Evolutionary conservation across 192 early-diverging fungal genomes (phyloP).

Genomic region (Phlyctochytrium arcticum): DNA sequence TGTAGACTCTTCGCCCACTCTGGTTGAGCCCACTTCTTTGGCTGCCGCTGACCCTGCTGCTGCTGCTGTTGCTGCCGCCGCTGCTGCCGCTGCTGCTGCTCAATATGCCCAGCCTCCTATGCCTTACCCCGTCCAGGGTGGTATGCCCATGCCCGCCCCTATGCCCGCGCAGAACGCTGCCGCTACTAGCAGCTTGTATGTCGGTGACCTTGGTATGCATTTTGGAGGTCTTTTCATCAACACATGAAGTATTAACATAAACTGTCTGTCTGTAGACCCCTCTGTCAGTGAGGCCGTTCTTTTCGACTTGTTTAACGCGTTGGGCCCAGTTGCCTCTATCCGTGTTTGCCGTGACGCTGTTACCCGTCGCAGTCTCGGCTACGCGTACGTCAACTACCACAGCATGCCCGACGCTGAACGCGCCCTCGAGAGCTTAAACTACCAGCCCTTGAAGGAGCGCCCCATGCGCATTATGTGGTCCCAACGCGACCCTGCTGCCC

Average conservation of each 20-base stretch:
- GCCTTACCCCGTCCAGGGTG: slow-evolving; percentile 12
- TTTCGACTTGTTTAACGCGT: slow-evolving; percentile 94
- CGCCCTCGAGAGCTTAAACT: slow-evolving; percentile 93
- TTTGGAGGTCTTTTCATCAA: not conserved
- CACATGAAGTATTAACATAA: not conserved
- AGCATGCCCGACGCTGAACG: slow-evolving; percentile 82
- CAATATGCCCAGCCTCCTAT: slow-evolving; percentile 30
- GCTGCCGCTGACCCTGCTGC: slow-evolving; percentile 36
- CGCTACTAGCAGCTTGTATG: slow-evolving; percentile 66
- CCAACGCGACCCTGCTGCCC: slow-evolving; percentile 93
- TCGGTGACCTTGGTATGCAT: slow-evolving; percentile 79
- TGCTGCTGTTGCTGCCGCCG: slow-evolving; percentile 24
- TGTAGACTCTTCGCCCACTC: slow-evolving; percentile 35
- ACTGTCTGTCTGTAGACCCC: slow-evolving; percentile 53
- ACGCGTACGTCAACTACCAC: slow-evolving; percentile 99
- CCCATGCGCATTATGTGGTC: slow-evolving; percentile 99
- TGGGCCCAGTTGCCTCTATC: slow-evolving; percentile 93
- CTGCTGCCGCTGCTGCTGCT: slow-evolving; percentile 46
- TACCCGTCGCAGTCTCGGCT: slow-evolving; percentile 92
- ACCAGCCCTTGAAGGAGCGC: slow-evolving; percentile 89
- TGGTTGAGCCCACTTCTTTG: slow-evolving; percentile 24
- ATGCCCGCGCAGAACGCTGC: slow-evolving; percentile 32
- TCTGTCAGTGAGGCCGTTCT: slow-evolving; percentile 96
- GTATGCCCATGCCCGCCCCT: slow-evolving; percentile 18
- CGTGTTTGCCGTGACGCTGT: slow-evolving; percentile 98